Evolutionary conservation across 257 asterid genomes (phyloP), one percentile per base, ranked within the genome.

Genomic region (Oldenlandia corymbosa): DNA sequence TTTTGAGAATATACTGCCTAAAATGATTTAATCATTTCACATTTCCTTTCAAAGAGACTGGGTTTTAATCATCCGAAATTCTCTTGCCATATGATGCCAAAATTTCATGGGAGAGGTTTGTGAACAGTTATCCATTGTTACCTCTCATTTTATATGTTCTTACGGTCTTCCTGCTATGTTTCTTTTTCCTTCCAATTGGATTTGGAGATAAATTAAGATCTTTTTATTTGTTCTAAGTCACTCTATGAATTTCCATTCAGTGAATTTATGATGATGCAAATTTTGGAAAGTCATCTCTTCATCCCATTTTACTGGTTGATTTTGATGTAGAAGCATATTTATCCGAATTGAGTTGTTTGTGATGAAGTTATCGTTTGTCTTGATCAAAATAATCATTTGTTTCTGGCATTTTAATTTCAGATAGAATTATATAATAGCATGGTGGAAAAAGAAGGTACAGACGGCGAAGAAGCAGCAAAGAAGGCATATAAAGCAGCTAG

Each of bases 401-500:
- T 23, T 14, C 42, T 58, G 63, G 20, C 27, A 17, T 24, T 23
- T 50, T 14, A 34, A 49, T 21, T 60, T 30, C 54, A 93, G 97
- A 81, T 93, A 69, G 96, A 84, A 75, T 69, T 93, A 68, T 93
- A 93, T 68, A 90, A 90, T 74, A 75, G 80, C 76, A 85, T 88
- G 88, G 96, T 90, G 68, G 88, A 85, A 65, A 87, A 83, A 83
- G 99, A 88, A 73, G 90, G 86, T 24, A 67, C 71, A 17, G 95
- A 81, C 1, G 92, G 86, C 45, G 92, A 84, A 78, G 92, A 68
- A 73, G 95, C 75, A 61, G 95, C 94, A 70, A 82, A 62, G 75
- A 80, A 77, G 79, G 96, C 97, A 20, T 93, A 93, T 65, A 80
- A 60, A 81, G 97, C 91, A 54, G 97, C 97, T 66, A 80, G 92